A percentile compares a stretch with the other conserved stretches of the same genome.
Conservation (phyloP, 1,139 yeast genomes). For the Sugiyamaella castrensis region DNA sequence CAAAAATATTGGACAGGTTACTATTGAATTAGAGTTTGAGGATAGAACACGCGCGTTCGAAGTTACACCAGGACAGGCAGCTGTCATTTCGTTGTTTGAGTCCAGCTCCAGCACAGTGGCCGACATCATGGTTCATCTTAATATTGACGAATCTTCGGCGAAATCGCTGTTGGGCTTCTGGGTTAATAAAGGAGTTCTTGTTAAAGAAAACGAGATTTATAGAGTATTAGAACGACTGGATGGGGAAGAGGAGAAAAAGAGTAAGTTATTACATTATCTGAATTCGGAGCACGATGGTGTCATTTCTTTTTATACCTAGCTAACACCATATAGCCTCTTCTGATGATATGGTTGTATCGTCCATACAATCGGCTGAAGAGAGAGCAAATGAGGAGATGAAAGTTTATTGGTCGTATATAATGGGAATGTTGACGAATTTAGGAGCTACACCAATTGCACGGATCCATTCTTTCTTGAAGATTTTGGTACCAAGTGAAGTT, state of each 20-base stretch:
- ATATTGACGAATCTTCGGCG: conserved; percentile 30
- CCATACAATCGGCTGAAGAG: conserved; percentile 32
- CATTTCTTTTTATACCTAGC: conserved; percentile 2
- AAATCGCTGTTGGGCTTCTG: conserved; percentile 44
- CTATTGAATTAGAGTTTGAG: conserved; percentile 53
- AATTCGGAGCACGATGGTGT: conserved; percentile 9
- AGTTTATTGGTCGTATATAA: conserved; percentile 49
- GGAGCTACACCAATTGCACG: conserved; percentile 49
- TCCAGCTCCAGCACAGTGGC: conserved; percentile 26
- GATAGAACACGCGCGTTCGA: conserved; percentile 43
- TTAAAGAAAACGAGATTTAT: conserved; percentile 28
- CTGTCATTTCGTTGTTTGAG: conserved; percentile 56
- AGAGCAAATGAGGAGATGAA: conserved; percentile 40
- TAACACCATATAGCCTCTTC: too few species aligned
- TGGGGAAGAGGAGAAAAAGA: conserved; percentile 7
- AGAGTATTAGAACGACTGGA: conserved; percentile 28
- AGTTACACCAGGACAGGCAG: conserved; percentile 71
- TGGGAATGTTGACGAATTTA: conserved; percentile 55
- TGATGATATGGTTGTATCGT: conserved; percentile 23
- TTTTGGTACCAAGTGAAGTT: conserved; percentile 54
- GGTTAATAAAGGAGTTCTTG: conserved; percentile 51
- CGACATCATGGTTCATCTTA: conserved; percentile 22
- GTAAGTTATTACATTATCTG: not conserved
- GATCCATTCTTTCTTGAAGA: conserved; percentile 52
- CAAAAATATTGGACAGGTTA: conserved; percentile 62